Percentiles rank a stretch among this genome's conserved stretches.
phyloP scores from a whole-genome alignment of 2,329 filamentous ascomycete genomes.

The Diaporthe sp. region DNA sequence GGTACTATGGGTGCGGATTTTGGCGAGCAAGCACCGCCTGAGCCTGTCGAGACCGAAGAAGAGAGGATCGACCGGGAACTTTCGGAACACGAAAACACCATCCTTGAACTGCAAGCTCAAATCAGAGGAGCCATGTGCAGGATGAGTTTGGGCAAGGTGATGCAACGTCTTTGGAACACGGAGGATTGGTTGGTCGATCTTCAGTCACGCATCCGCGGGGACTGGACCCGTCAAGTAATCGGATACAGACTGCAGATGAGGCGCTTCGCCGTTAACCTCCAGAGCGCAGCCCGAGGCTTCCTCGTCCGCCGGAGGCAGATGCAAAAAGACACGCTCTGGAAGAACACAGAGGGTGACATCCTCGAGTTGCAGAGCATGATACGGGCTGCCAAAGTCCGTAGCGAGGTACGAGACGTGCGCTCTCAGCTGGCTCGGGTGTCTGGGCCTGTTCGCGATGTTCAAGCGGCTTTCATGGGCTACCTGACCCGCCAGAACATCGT shows the following conservation, averaged over 20 bases:
- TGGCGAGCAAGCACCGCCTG: slow-evolving; percentile 78
- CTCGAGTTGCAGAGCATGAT: slow-evolving; percentile 86
- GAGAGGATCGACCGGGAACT: slow-evolving; percentile 88
- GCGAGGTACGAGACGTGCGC: slow-evolving; percentile 68
- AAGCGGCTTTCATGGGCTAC: slow-evolving; percentile 77
- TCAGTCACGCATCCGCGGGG: slow-evolving; percentile 88
- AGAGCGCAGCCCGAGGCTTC: slow-evolving; percentile 83
- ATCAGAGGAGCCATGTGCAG: slow-evolving; percentile 85
- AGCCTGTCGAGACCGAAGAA: slow-evolving; percentile 89
- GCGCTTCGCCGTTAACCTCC: slow-evolving; percentile 82
- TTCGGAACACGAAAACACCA: slow-evolving; percentile 77
- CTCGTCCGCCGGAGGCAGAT: slow-evolving; percentile 76
- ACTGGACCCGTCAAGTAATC: slow-evolving; percentile 87
- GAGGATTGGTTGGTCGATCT: slow-evolving; percentile 85
- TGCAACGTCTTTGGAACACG: slow-evolving; percentile 91
- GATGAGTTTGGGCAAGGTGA: slow-evolving; percentile 81
- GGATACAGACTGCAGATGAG: slow-evolving; percentile 88
- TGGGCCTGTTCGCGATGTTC: slow-evolving; percentile 75
- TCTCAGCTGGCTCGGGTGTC: slow-evolving; percentile 73
- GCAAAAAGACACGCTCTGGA: slow-evolving; percentile 77
- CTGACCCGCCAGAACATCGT: slow-evolving; percentile 71
- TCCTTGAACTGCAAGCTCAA: slow-evolving; percentile 89
- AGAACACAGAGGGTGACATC: slow-evolving; percentile 78
- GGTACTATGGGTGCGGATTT: slow-evolving; percentile 97
- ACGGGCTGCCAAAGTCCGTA: slow-evolving; percentile 75